A percentile compares a stretch with the other conserved stretches of the same genome.
phyloP scores from a whole-genome alignment of 176 grass and related monocot genomes.

The Raddia guianensis region DNA sequence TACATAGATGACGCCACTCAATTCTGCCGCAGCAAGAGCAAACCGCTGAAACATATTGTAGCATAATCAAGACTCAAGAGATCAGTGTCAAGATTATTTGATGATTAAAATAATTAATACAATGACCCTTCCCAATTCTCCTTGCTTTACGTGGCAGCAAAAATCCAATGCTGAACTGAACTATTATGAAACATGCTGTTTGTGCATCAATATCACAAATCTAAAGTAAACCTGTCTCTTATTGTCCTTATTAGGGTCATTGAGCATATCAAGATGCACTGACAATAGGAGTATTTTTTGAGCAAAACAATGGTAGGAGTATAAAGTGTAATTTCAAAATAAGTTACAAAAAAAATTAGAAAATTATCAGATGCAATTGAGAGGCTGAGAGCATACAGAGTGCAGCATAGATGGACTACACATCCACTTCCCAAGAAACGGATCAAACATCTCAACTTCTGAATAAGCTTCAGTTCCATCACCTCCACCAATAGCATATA shows the following conservation, averaged over 20 bases:
- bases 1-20: conserved; percentile 63
- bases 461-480: conserved; percentile 64
- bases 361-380: conserved; percentile 30
- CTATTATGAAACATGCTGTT: conserved; percentile 6
- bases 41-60: conserved; percentile 67
- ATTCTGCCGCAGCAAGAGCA: conserved; percentile 70
- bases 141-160: conserved; percentile 4
- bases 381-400: conserved; percentile 42
- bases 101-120: background rate
- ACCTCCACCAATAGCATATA: conserved; percentile 92
- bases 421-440: conserved; percentile 82
- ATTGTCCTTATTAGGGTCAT: background rate
- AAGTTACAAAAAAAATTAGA: conserved; percentile 31
- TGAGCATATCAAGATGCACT: conserved; percentile 16
- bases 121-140: conserved; percentile 4
- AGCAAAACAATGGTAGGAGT: background rate
- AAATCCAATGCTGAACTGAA: conserved; percentile 19
- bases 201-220: background rate
- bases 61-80: conserved; percentile 30
- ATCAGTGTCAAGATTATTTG: conserved; percentile 32
- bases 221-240: conserved; percentile 21
- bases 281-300: background rate
- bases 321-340: conserved; percentile 6
- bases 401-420: conserved; percentile 56
- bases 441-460: conserved; percentile 94